Conservation (phyloP, 345 rosid species). For the Durio zibethinus region DNA sequence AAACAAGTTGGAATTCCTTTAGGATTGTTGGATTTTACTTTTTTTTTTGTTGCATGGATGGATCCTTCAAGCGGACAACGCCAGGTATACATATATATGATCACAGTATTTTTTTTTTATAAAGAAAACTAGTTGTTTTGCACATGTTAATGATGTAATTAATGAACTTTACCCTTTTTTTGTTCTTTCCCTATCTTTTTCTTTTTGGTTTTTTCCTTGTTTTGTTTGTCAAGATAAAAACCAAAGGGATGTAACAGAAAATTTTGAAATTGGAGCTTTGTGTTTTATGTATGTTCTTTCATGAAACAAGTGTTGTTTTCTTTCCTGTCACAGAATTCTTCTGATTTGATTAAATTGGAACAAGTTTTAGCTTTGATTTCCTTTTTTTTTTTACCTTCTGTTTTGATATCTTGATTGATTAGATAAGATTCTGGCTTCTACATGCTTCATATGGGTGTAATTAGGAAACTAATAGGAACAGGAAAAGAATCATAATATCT, state of each 20-base stretch:
- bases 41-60: conserved; percentile 49
- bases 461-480: not conserved
- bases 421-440: not conserved
- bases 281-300: not conserved
- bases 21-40: conserved; percentile 14
- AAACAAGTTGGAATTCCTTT: not conserved
- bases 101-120: not conserved
- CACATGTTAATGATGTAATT: not conserved
- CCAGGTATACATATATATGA: conserved; percentile 35
- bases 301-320: not conserved
- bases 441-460: not conserved
- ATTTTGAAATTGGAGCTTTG: not conserved
- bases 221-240: not conserved
- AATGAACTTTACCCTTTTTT: not conserved
- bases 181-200: not conserved
- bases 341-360: not conserved
- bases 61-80: conserved; percentile 53
- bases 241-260: not conserved
- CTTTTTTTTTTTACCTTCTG: not conserved
- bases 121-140: not conserved
- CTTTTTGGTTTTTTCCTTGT: not conserved
- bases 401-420: not conserved
- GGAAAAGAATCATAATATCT: not conserved
- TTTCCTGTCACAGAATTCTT: not conserved
- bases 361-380: not conserved